Percentiles rank a stretch among this genome's conserved stretches.
phyloP scores from a whole-genome alignment of 352 stramenopile genomes.

The Phytopythium sindhum region DNA sequence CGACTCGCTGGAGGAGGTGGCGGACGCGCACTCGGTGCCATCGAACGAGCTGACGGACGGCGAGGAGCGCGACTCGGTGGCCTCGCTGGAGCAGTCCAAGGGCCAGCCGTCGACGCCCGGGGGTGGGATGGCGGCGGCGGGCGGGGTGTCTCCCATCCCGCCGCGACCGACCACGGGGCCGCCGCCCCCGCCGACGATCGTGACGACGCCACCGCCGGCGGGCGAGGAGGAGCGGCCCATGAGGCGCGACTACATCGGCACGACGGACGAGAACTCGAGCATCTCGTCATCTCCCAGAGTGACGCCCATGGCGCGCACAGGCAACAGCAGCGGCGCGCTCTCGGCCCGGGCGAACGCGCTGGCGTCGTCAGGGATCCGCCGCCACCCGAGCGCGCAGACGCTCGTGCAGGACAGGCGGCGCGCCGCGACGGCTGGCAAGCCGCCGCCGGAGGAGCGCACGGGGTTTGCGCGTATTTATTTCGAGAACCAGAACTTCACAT shows the following conservation, averaged over 20 bases:
- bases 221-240: not conserved
- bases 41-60: conserved; percentile 4
- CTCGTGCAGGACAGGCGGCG: not conserved
- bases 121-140: too few relatives aligned
- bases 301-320: not conserved
- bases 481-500: conserved; percentile 79
- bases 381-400: not conserved
- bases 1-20: conserved; percentile 10
- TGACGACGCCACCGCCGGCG: not conserved
- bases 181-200: not conserved
- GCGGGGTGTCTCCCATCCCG: not conserved
- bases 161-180: not conserved
- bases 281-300: conserved; percentile 3
- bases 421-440: conserved; percentile 15
- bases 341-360: not conserved
- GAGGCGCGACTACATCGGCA: conserved; percentile 2
- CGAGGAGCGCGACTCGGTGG: conserved; percentile 3
- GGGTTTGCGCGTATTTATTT: conserved; percentile 85
- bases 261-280: conserved; percentile 1
- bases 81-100: not conserved
- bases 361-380: not conserved
- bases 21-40: not conserved
- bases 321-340: not conserved
- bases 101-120: not conserved
- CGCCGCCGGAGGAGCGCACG: conserved; percentile 40